These are phyloP conservation scores for Trametes gibbosa DNA, from an alignment of 768 basidiomycete genomes.

Conservation along the genomic window DNA sequence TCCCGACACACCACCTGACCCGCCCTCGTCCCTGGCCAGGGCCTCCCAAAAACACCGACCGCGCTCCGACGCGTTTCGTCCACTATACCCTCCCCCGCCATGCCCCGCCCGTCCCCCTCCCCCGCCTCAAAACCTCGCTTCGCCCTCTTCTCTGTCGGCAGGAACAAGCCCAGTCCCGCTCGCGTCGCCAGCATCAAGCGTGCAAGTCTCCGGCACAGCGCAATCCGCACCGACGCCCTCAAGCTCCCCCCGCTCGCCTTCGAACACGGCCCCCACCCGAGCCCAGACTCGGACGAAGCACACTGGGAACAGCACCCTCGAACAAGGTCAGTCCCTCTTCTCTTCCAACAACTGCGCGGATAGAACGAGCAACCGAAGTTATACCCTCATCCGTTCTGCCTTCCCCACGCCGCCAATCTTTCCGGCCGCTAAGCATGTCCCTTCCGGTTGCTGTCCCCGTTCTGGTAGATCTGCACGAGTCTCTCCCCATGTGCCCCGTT, in stretches of 20 bases:
- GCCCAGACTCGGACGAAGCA: background rate
- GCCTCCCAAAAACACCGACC: background rate
- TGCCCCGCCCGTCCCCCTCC: background rate
- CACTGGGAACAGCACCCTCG: background rate
- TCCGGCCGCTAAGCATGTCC: background rate
- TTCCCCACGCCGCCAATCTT: background rate
- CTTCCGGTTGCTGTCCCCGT: background rate
- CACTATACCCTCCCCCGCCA: background rate
- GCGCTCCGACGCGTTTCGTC: background rate
- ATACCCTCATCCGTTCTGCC: background rate
- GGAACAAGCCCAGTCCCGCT: conserved; percentile 13
- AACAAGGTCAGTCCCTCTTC: background rate
- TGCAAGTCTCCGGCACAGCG: conserved; percentile 3
- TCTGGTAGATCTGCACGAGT: background rate
- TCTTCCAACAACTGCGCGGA: background rate
- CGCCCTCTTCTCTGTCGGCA: conserved; percentile 13
- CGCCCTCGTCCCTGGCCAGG: background rate
- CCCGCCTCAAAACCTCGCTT: conserved; percentile 5
- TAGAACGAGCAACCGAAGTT: background rate
- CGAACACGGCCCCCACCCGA: background rate
- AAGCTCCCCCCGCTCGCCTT: background rate
- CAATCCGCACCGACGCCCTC: conserved; percentile 1
- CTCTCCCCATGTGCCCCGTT: conserved; percentile 7
- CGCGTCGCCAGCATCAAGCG: conserved; percentile 12
- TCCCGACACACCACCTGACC: conserved; percentile 14